These are phyloP conservation scores for Castanea crenata DNA, from an alignment of 306 rosid genomes.

Conservation along the genomic window DNA sequence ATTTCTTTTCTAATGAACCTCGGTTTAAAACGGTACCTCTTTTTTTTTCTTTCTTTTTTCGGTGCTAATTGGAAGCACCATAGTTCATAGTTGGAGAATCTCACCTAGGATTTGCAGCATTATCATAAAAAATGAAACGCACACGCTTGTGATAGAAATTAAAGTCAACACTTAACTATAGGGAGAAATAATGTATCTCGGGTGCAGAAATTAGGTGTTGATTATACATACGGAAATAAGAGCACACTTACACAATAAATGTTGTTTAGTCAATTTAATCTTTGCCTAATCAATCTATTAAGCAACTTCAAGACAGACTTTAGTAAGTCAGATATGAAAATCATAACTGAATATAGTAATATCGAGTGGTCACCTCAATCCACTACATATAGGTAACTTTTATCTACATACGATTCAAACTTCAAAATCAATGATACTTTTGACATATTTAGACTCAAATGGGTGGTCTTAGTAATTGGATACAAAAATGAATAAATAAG, in stretches of 20 bases:
- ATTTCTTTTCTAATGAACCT: conserved; percentile 2
- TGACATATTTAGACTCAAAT: too few species aligned
- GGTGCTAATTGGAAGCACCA: neutral
- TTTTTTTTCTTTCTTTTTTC: neutral
- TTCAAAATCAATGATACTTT: too few species aligned
- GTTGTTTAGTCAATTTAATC: too few species aligned
- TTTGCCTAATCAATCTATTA: too few species aligned
- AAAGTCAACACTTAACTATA: neutral
- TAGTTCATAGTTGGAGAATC: neutral
- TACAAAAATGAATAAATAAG: too few species aligned
- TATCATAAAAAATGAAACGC: neutral
- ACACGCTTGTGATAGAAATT: neutral
- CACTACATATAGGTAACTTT: too few species aligned
- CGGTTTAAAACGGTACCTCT: neutral
- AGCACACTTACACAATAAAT: neutral
- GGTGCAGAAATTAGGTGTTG: neutral
- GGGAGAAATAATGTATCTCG: neutral
- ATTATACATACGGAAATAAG: neutral
- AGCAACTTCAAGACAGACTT: too few species aligned
- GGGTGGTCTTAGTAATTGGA: too few species aligned
- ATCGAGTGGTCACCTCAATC: too few species aligned
- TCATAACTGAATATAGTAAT: too few species aligned
- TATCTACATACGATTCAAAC: too few species aligned
- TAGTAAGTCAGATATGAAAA: too few species aligned
- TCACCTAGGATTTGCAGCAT: neutral